These are phyloP conservation scores for Penicillium hesseltinei DNA, from an alignment of 2,329 filamentous ascomycete genomes.

Conservation along the genomic window DNA sequence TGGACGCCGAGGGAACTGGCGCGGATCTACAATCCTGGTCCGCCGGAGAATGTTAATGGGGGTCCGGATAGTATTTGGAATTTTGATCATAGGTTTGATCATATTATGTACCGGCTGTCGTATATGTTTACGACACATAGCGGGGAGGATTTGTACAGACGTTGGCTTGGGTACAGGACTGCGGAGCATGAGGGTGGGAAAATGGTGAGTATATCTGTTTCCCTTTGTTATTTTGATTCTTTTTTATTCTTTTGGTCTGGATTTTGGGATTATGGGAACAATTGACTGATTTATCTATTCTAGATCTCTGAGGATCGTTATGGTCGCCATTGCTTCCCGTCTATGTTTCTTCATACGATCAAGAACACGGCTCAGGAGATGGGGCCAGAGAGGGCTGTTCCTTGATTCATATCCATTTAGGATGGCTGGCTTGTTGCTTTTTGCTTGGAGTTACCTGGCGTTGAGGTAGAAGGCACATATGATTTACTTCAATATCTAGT, in stretches of 20 bases:
- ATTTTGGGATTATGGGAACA: neutral
- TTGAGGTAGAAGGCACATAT: neutral
- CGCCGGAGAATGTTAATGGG: slow-evolving; percentile 50
- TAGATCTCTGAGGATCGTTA: slow-evolving; percentile 18
- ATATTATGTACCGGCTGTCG: slow-evolving; percentile 28
- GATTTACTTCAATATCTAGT: neutral
- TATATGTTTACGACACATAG: slow-evolving; percentile 31
- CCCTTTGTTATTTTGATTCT: neutral
- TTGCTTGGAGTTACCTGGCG: neutral
- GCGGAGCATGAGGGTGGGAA: slow-evolving; percentile 21
- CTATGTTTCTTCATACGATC: slow-evolving; percentile 27
- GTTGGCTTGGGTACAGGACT: slow-evolving; percentile 50
- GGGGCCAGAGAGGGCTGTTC: slow-evolving; percentile 22
- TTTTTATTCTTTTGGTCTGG: neutral
- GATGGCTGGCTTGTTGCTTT: too few relatives aligned
- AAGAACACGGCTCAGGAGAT: slow-evolving; percentile 22
- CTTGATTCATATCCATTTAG: neutral
- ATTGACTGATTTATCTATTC: neutral
- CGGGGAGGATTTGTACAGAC: slow-evolving; percentile 54
- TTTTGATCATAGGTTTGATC: slow-evolving; percentile 30
- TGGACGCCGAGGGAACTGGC: slow-evolving; percentile 56
- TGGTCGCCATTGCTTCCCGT: slow-evolving; percentile 26
- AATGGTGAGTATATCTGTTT: slow-evolving; percentile 8
- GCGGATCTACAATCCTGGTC: slow-evolving; percentile 56
- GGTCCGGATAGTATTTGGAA: slow-evolving; percentile 43